These are phyloP conservation scores for Oldenlandia corymbosa DNA, from an alignment of 257 asterid species.

Conservation along the genomic window DNA sequence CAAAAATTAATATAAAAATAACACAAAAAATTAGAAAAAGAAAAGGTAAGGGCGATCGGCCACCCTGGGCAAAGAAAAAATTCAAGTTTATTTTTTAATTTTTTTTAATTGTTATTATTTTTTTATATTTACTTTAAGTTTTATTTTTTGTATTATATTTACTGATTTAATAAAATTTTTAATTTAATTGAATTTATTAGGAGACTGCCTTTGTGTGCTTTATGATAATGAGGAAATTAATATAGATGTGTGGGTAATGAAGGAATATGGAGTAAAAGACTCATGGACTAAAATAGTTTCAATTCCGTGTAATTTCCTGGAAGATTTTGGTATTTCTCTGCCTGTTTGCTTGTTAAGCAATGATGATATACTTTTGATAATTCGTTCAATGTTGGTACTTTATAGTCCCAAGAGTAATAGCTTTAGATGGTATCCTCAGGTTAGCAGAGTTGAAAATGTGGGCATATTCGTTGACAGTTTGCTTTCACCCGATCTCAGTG, in stretches of 20 bases:
- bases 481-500: conserved; percentile 19
- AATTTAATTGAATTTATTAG: no score
- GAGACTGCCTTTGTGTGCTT: conserved; percentile 34
- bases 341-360: conserved; percentile 34
- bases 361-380: conserved; percentile 35
- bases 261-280: conserved; percentile 27
- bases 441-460: conserved; percentile 12
- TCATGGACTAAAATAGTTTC: conserved; percentile 43
- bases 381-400: conserved; percentile 26
- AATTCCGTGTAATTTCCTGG: conserved; percentile 29
- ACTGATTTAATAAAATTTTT: no score
- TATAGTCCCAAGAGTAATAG: conserved; percentile 28
- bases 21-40: no score
- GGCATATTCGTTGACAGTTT: conserved; percentile 36
- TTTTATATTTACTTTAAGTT: no score
- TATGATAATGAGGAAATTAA: conserved; percentile 17
- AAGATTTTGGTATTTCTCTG: conserved; percentile 8
- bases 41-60: no score
- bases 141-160: no score
- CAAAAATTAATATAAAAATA: no score
- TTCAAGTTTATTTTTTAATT: no score
- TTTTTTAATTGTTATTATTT: no score
- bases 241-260: conserved; percentile 49
- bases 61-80: no score
- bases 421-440: conserved; percentile 30